Evolutionary conservation across 2,329 filamentous ascomycete species (phyloP).

Genomic region (Pseudogymnoascus verrucosus): DNA sequence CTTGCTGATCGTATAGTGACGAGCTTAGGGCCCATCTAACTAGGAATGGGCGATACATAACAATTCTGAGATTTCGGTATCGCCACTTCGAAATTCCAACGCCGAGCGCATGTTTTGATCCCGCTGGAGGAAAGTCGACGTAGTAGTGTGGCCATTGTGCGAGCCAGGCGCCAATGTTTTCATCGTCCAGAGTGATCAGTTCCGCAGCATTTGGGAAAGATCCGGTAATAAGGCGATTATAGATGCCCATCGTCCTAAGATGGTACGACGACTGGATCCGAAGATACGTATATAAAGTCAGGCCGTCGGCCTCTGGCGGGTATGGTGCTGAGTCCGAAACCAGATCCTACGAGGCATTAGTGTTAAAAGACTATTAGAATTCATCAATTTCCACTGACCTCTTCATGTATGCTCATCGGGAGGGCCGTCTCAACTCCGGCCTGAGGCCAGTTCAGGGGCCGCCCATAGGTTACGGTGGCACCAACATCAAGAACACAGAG

Average conservation of each 20-base stretch:
- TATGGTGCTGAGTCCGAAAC: conserved; percentile 2
- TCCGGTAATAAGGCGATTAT: conserved; percentile 6
- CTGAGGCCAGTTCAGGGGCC: conserved; percentile 15
- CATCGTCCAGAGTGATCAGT: conserved; percentile 11
- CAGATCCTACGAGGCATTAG: background rate
- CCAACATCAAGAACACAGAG: conserved; percentile 17
- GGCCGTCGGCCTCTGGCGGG: background rate
- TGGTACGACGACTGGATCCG: conserved; percentile 8
- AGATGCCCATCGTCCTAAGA: conserved; percentile 5
- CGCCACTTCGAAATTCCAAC: conserved; percentile 15
- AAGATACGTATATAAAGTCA: conserved; percentile 10
- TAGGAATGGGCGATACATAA: conserved; percentile 17
- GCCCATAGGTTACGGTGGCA: conserved; percentile 17
- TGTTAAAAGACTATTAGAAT: background rate
- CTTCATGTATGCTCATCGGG: conserved; percentile 15
- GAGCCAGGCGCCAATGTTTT: conserved; percentile 13
- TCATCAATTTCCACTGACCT: conserved; percentile 8
- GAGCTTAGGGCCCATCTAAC: conserved; percentile 11
- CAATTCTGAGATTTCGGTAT: conserved; percentile 15
- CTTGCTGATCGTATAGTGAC: background rate
- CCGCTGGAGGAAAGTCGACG: conserved; percentile 2
- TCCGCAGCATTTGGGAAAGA: conserved; percentile 10
- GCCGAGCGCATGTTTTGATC: conserved; percentile 10
- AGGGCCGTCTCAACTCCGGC: conserved; percentile 15
- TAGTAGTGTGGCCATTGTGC: conserved; percentile 12